Evolutionary conservation across 805 yeast genomes (phyloP), one percentile per base, ranked within the genome.

Genomic region (Metschnikowia arizonensis): DNA sequence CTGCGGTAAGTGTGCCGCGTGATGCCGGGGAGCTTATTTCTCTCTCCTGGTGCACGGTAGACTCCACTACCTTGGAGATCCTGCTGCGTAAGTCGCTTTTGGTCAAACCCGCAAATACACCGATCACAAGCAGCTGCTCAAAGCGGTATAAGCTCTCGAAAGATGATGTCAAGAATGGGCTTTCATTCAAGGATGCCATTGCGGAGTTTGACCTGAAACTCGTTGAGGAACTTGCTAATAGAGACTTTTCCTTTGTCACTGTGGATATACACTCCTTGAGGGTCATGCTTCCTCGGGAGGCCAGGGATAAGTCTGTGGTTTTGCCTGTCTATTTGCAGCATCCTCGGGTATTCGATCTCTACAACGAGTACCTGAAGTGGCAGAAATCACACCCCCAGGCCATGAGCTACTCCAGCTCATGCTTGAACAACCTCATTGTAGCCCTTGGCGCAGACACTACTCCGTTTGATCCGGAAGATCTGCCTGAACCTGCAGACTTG

Each of bases 251-350:
- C 3, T 78, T 88, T 53, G 82, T 88, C 40, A 75, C 88, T 0
- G 69, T 79, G 49, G 79, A 81, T 57, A 73, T 83, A 9, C 81
- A 84, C 83, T 83, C 83, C 56, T 67, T 89, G 39, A 74, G 89
- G 48, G 90, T 90, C 39, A 84, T 83, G 57, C 66, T 90, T 29
- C 84, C 85, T 10, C 74, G 95, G 39, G 95, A 88, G 61, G 87
- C 95, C 6, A 72, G 88, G 33, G 95, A 87, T 59, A 80, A 84
- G 59, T 76, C 79, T 9, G 81, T 85, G 46, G 76, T 73, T 4
- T 72, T 89, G 45, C 96, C 96, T 0, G 72, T 77, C 4, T 87
- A 83, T 60, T 65, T 90, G 47, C 87, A 83, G 60, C 82, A 83
- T 52, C 85, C 96, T 2, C 73, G 82, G 35, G 75, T 84, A 19